A percentile compares a stretch with the other conserved stretches of the same genome.
Evolutionary conservation across 495 filamentous ascomycete genomes (phyloP).

Genomic region (Aspergillus heteromorphus): DNA sequence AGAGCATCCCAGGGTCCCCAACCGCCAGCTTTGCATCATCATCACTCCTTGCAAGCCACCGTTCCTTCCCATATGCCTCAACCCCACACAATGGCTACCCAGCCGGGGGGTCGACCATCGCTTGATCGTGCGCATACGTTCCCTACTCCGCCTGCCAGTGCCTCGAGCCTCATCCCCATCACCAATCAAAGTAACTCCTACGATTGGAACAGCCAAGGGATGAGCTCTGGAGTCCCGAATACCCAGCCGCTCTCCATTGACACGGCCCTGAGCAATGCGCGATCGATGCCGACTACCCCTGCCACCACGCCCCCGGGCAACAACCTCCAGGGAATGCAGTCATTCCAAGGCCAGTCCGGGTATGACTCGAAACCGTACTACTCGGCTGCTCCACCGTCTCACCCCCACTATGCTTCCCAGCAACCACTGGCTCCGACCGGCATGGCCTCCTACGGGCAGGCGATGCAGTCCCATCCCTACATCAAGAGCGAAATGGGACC

Average conservation of each 20-base stretch:
- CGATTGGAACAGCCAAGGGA: constrained; percentile 66
- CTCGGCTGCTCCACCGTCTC: constrained; percentile 63
- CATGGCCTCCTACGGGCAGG: constrained; percentile 63
- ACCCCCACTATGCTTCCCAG: constrained; percentile 63
- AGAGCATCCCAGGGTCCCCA: constrained; percentile 52
- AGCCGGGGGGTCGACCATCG: constrained; percentile 62
- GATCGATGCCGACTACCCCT: constrained; percentile 90
- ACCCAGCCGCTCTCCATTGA: constrained; percentile 80
- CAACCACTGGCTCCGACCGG: constrained; percentile 57
- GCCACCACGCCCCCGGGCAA: constrained; percentile 87
- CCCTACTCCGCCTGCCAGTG: constrained; percentile 89
- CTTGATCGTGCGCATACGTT: constrained; percentile 84
- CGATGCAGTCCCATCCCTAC: constrained; percentile 56
- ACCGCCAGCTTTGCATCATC: constrained; percentile 70
- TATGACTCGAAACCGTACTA: constrained; percentile 85
- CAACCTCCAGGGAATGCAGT: constrained; percentile 69
- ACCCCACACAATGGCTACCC: constrained; percentile 70
- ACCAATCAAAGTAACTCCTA: constrained; percentile 66
- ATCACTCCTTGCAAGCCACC: constrained; percentile 71
- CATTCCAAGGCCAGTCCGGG: constrained; percentile 62
- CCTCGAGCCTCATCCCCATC: constrained; percentile 83
- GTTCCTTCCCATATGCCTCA: constrained; percentile 61
- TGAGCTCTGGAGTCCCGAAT: constrained; percentile 57
- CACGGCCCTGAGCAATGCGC: constrained; percentile 69
- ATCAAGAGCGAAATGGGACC: constrained; percentile 91